Conservation (phyloP, 192 early-diverging fungal species). For the Dispira parvispora region DNA sequence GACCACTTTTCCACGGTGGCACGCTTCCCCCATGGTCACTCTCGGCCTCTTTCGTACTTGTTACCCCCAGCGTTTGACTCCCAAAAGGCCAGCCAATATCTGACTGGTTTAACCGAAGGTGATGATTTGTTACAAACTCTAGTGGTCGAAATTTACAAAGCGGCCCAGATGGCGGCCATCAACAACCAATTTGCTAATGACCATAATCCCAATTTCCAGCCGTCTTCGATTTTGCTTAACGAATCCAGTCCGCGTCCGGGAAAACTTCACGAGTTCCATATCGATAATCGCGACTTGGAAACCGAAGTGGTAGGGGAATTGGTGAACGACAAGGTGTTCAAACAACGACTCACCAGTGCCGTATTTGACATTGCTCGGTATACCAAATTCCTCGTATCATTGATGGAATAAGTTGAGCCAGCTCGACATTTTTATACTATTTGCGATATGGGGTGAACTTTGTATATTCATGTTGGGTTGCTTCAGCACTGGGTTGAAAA, state of each 20-base stretch:
- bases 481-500: too few species aligned
- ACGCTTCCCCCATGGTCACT: constrained; percentile 11
- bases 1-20: constrained; percentile 17
- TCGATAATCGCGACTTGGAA: constrained; percentile 18
- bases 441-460: too few species aligned
- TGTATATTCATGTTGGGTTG: too few species aligned
- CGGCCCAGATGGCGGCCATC: constrained; percentile 26
- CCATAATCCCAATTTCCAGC: background rate
- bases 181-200: constrained; percentile 11
- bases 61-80: constrained; percentile 18
- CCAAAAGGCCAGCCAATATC: constrained; percentile 13
- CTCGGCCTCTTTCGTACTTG: background rate
- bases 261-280: constrained; percentile 5
- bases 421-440: too few species aligned
- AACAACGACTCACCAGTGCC: constrained; percentile 67
- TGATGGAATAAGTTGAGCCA: constrained; percentile 33
- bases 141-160: constrained; percentile 26
- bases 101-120: constrained; percentile 24
- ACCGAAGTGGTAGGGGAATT: constrained; percentile 31
- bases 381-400: constrained; percentile 64
- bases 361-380: constrained; percentile 82
- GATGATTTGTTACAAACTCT: constrained; percentile 28
- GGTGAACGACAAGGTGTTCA: constrained; percentile 44
- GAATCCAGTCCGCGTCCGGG: constrained; percentile 1
- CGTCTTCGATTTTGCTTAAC: background rate